Evolutionary conservation across 2,329 filamentous ascomycete genomes (phyloP), one percentile per base, ranked within the genome.

Genomic region (Colletotrichum sojae): DNA sequence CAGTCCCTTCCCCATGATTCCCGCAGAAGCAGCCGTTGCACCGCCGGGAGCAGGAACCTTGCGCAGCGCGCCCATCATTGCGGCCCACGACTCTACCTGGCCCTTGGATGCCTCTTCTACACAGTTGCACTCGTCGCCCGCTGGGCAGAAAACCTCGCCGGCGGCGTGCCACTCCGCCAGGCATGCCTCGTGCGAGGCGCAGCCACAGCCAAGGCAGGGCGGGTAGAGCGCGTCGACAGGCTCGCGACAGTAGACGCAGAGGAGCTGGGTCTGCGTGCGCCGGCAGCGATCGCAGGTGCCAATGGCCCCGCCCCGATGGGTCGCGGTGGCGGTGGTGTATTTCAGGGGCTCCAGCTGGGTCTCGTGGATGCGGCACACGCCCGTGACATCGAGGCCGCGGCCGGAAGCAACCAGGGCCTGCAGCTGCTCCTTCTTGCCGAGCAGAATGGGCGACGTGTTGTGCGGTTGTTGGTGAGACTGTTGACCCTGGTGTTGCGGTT

Each of bases 111-210:
- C 88, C 71, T 90, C 86, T 15, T 86, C 82, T 0, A 86, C 82
- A 73, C 90, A 92, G 67, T 87, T 82, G 74, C 90, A 92, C 75
- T 91, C 90, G 73, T 91, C 90, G 1, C 89, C 89, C 0, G 88
- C 89, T 0, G 89, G 88, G 64, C 90, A 92, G 54, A 85, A 78
- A 1, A 79, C 84, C 76, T 89, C 87, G 22, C 86, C 86, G 6
- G 84, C 83, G 6, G 81, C 84, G 72, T 89, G 86, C 88, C 88
- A 90, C 73, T 89, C 86, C 2, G 83, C 83, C 16, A 89, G 81
- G 71, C 90, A 92, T 9, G 80, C 77, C 53, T 89, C 85, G 76
- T 92, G 90, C 59, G 83, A 85, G 8, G 86, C 86, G 72, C 90
- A 92, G 13, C 89, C 89, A 71, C 90, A 92, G 12, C 85, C 84